These are phyloP conservation scores for Cladosporium colombiae DNA, from an alignment of 2,329 filamentous ascomycete species.

Conservation along the genomic window DNA sequence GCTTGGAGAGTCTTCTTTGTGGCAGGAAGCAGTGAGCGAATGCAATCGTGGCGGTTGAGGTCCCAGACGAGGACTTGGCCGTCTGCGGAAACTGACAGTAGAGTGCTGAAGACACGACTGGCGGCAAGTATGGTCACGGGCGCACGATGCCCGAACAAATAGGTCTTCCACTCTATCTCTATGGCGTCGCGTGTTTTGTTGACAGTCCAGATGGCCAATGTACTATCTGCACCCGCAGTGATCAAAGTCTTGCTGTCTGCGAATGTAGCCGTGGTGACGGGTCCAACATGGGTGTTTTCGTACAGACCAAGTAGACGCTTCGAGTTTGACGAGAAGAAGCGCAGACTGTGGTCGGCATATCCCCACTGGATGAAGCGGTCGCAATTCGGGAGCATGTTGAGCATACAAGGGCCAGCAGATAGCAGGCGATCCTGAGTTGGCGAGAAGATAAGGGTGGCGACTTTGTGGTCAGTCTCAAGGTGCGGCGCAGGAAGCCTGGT, in stretches of 20 bases:
- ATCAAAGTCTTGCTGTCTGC: slow-evolving; percentile 88
- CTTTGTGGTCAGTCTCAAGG: slow-evolving; percentile 73
- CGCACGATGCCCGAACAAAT: slow-evolving; percentile 86
- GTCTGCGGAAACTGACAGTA: slow-evolving; percentile 80
- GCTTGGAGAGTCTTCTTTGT: slow-evolving; percentile 65
- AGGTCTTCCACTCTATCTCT: slow-evolving; percentile 75
- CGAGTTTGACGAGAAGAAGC: slow-evolving; percentile 84
- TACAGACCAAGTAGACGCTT: slow-evolving; percentile 83
- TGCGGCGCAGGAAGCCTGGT: slow-evolving; percentile 77
- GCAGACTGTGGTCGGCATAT: slow-evolving; percentile 86
- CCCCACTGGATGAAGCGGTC: slow-evolving; percentile 97
- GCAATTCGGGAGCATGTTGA: slow-evolving; percentile 82
- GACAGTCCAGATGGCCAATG: slow-evolving; percentile 81
- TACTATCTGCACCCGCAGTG: slow-evolving; percentile 89
- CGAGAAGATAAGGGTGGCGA: slow-evolving; percentile 76
- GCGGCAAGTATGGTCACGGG: slow-evolving; percentile 81
- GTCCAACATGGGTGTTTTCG: slow-evolving; percentile 90
- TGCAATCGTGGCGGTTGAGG: slow-evolving; percentile 83
- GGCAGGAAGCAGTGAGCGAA: slow-evolving; percentile 52
- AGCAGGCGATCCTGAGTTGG: slow-evolving; percentile 79
- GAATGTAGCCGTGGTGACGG: slow-evolving; percentile 80
- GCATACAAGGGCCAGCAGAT: slow-evolving; percentile 77
- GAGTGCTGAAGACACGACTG: slow-evolving; percentile 82
- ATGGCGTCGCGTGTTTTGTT: slow-evolving; percentile 62
- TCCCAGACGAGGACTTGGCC: slow-evolving; percentile 91